Base-by-base conservation (phyloP, 1,284 basidiomycete genomes). In the Marasmius oreades region DNA sequence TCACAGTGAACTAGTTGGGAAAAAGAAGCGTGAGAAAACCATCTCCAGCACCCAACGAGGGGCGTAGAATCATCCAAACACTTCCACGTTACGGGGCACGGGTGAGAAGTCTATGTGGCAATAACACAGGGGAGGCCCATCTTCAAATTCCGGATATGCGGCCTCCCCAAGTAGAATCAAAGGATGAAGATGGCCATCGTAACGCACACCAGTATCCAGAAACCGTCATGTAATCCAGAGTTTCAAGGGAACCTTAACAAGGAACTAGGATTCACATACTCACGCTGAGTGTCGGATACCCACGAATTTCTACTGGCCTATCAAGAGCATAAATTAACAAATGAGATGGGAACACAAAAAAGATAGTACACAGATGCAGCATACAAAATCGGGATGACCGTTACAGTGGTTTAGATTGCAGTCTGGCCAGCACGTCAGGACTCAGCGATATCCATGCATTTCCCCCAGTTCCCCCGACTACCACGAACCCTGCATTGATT, bases 391-490 rank as follows among this genome's bases (percentile, higher is more conserved):
- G 26, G 22, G 18, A 39, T 28, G 31, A 34, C 18, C 36, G 16
- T 16, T 44, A 45, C n/a, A 10, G 7, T 8, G 20, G n/a, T 39
- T 26, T 37, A 55, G 22, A 44, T 16, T 26, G n/a, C 18, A 54
- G 53, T 31, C 33, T 50, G 22, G 23, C 59, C 58, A 50, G 55
- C 70, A 70, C 75, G 45, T 68, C 62, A 33, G 72, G 67, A 22
- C 68, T 69, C 42, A 85, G 63, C 1, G 70, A 63, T 47, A 85
- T 79, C 81, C 82, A 85, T 12, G 74, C 72, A 2, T 66, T 62
- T 0, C 66, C 71, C 1, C 68, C 66, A 28, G 14, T 59, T 3
- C 79, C 80, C 14, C 83, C 81, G 5, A 81, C 67, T n/a, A 70
- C 67, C 24, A 86, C 65, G 14, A 86, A 63, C 2, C 75, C 77